Evolutionary conservation across 2,329 filamentous ascomycete species (phyloP).

Genomic region (Sporothrix brasiliensis): DNA sequence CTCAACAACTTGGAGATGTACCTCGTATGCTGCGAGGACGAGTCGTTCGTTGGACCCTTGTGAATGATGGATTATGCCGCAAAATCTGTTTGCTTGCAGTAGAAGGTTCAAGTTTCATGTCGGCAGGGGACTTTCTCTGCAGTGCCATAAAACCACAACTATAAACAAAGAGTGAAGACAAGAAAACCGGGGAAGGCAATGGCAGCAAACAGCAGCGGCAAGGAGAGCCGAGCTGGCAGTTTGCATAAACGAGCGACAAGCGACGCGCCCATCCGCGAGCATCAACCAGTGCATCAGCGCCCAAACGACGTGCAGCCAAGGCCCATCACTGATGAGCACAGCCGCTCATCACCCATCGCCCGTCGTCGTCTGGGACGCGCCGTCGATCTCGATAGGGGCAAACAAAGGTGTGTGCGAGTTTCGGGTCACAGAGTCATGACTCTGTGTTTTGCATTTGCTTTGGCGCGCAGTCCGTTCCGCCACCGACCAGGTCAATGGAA

Average conservation of each 20-base stretch:
- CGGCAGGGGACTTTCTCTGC: background rate
- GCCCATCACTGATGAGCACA: constrained; percentile 1
- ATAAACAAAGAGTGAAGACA: background rate
- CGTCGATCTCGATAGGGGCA: constrained; percentile 19
- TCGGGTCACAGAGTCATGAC: constrained; percentile 17
- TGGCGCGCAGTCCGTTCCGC: too few species aligned
- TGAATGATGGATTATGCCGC: constrained; percentile 3
- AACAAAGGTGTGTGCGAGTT: constrained; percentile 23
- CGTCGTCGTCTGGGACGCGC: background rate
- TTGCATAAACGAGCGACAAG: constrained; percentile 6
- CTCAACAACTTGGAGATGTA: background rate
- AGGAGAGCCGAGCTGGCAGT: background rate
- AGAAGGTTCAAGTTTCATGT: constrained; percentile 12
- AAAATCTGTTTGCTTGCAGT: constrained; percentile 12
- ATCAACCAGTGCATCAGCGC: constrained; percentile 14
- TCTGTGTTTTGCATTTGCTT: background rate
- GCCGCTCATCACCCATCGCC: background rate
- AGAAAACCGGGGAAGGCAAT: background rate
- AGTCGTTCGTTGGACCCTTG: constrained; percentile 2
- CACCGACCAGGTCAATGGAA: constrained; percentile 8
- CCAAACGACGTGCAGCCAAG: background rate
- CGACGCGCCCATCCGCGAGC: constrained; percentile 10
- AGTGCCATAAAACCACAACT: background rate
- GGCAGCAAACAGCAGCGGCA: background rate
- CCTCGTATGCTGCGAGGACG: background rate